Percentiles rank a stretch among this genome's conserved stretches.
Evolutionary conservation across 2,329 filamentous ascomycete genomes (phyloP).

Genomic region (Stachybotrys chartarum): DNA sequence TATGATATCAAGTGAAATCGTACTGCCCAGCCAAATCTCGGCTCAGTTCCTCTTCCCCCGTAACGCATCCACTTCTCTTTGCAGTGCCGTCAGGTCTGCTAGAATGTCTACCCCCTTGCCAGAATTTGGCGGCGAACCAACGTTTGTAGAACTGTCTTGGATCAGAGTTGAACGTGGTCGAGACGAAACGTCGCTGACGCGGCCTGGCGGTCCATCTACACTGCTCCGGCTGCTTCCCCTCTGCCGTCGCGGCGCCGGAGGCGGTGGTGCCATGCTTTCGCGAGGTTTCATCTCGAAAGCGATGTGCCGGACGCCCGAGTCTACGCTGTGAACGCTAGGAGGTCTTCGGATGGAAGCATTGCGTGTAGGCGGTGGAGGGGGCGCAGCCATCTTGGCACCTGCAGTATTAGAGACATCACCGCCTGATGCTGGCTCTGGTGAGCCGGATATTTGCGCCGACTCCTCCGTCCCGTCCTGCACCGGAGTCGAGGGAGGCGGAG

Average conservation of each 20-base stretch:
- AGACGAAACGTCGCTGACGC: conserved; percentile 17
- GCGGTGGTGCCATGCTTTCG: conserved; percentile 24
- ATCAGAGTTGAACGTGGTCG: not conserved
- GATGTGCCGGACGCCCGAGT: conserved; percentile 23
- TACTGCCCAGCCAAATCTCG: not conserved
- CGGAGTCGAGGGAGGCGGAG: not conserved
- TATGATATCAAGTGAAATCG: no score
- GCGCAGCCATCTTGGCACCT: conserved; percentile 15
- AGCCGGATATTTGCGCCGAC: not conserved
- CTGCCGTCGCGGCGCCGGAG: conserved; percentile 44
- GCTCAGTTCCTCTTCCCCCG: conserved; percentile 20
- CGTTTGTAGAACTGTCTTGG: conserved; percentile 10
- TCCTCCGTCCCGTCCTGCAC: not conserved
- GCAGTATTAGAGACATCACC: conserved; percentile 2
- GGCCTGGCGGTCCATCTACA: conserved; percentile 24
- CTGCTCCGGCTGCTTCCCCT: conserved; percentile 40
- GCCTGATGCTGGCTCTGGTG: not conserved
- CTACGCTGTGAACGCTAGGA: conserved; percentile 33
- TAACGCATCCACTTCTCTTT: conserved; percentile 68
- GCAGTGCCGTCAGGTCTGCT: conserved; percentile 63
- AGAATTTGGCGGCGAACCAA: conserved; percentile 4
- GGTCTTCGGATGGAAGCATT: conserved; percentile 37
- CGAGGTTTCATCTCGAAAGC: conserved; percentile 14
- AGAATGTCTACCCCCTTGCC: conserved; percentile 52
- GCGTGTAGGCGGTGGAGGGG: conserved; percentile 39